Evolutionary conservation across 108 stramenopile species (phyloP).

Genomic region (Cylindrotheca closterium): DNA sequence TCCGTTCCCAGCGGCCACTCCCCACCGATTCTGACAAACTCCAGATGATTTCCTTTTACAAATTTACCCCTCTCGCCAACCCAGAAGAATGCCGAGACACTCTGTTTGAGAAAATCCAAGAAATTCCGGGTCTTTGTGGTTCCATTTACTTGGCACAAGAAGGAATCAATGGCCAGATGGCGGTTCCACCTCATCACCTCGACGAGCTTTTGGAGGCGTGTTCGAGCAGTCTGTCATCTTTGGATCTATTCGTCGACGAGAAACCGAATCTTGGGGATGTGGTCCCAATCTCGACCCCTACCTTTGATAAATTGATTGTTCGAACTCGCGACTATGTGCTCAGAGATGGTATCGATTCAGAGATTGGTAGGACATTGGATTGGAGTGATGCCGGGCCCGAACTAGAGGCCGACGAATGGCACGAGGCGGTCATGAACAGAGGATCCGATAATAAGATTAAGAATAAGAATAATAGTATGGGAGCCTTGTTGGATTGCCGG

Average conservation of each 20-base stretch:
- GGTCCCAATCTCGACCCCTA: conserved; percentile 37
- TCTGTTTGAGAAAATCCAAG: conserved; percentile 32
- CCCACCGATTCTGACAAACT: conserved; percentile 17
- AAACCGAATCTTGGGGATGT: conserved; percentile 47
- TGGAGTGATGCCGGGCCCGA: conserved; percentile 54
- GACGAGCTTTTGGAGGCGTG: conserved; percentile 28
- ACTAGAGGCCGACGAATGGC: conserved; percentile 47
- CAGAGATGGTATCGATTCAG: conserved; percentile 34
- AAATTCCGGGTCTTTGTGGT: conserved; percentile 42
- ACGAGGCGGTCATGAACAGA: no score
- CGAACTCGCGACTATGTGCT: conserved; percentile 47
- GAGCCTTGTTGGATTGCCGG: conserved; percentile 51
- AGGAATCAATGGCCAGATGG: conserved; percentile 89
- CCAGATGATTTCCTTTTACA: conserved; percentile 58
- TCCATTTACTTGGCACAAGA: conserved; percentile 78
- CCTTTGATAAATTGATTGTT: conserved; percentile 58
- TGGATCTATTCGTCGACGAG: conserved; percentile 45
- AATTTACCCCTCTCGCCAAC: conserved; percentile 35
- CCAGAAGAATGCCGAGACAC: conserved; percentile 33
- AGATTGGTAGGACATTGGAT: conserved; percentile 30
- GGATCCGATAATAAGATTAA: conserved; percentile 42
- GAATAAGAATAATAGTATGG: not conserved
- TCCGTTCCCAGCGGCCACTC: conserved; percentile 29
- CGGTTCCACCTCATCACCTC: conserved; percentile 59
- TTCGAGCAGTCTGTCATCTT: conserved; percentile 20